These are phyloP conservation scores for Cronartium quercuum DNA, from an alignment of 1,284 basidiomycete genomes.

Conservation along the genomic window DNA sequence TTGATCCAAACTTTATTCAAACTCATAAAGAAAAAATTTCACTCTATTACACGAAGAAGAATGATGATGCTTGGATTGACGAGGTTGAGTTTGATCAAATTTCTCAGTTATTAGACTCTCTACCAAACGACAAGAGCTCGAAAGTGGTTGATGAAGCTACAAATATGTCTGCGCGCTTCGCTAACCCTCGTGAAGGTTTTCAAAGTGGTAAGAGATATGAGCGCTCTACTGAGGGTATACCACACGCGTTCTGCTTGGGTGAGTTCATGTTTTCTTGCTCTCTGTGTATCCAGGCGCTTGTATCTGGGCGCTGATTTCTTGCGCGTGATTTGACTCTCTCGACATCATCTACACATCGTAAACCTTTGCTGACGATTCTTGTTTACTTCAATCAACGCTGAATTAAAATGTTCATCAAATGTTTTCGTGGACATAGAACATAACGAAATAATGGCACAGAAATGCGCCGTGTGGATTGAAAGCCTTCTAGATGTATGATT, in stretches of 20 bases:
- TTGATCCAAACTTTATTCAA: constrained; percentile 7
- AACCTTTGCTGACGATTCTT: background rate
- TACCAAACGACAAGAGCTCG: background rate
- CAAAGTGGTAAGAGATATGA: background rate
- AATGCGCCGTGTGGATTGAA: background rate
- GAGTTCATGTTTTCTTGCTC: background rate
- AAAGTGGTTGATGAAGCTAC: background rate
- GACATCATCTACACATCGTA: no score
- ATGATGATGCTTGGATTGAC: constrained; percentile 28
- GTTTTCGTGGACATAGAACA: background rate
- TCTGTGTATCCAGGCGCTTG: background rate
- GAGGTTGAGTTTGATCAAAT: constrained; percentile 20
- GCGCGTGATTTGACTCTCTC: background rate
- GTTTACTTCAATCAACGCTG: background rate
- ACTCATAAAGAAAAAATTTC: constrained; percentile 1
- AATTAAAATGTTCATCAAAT: background rate
- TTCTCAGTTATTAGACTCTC: background rate
- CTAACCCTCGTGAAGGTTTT: background rate
- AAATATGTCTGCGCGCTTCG: background rate
- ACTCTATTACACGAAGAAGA: constrained; percentile 3
- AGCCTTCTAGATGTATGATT: background rate
- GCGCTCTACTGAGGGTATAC: constrained; percentile 11
- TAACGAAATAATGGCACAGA: background rate
- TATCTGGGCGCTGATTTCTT: background rate
- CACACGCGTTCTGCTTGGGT: constrained; percentile 34